These are phyloP conservation scores for Colletotrichum agaves DNA, from an alignment of 2,329 filamentous ascomycete species.

Conservation along the genomic window DNA sequence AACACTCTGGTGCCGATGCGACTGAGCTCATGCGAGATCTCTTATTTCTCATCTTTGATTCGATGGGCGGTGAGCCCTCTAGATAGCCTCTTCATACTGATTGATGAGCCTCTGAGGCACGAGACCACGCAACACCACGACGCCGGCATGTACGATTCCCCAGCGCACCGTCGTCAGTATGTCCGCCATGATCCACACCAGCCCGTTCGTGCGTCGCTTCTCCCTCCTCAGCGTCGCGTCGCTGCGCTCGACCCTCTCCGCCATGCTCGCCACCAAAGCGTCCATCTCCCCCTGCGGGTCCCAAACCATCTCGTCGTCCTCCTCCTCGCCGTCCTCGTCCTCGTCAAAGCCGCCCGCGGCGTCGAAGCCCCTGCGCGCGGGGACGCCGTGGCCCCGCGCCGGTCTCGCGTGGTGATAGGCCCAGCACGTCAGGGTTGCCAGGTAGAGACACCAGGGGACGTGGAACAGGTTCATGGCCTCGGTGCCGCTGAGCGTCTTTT, in stretches of 20 bases:
- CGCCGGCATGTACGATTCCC: conserved; percentile 71
- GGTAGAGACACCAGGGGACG: conserved; percentile 70
- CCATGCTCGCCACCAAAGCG: conserved; percentile 52
- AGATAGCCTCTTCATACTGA: conserved; percentile 39
- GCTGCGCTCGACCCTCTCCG: conserved; percentile 44
- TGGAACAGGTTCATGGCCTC: conserved; percentile 67
- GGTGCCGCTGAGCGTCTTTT: conserved; percentile 59
- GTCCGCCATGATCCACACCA: conserved; percentile 66
- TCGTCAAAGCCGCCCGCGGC: conserved; percentile 36
- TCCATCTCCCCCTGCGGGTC: conserved; percentile 61
- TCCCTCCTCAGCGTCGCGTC: conserved; percentile 48
- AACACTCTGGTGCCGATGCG: no score
- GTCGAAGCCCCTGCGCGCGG: conserved; percentile 22
- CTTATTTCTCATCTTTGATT: no score
- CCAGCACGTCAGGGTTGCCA: conserved; percentile 69
- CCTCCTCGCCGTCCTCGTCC: conserved; percentile 44
- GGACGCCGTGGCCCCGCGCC: not conserved
- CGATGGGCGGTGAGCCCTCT: not conserved
- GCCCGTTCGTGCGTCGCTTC: conserved; percentile 59
- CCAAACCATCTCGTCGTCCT: conserved; percentile 62
- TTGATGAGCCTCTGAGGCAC: conserved; percentile 46
- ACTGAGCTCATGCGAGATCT: no score
- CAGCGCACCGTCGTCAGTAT: conserved; percentile 67
- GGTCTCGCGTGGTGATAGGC: conserved; percentile 60
- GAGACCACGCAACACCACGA: conserved; percentile 61